Evolutionary conservation across 257 asterid species (phyloP).

Genomic region (Leonotis leonurus): DNA sequence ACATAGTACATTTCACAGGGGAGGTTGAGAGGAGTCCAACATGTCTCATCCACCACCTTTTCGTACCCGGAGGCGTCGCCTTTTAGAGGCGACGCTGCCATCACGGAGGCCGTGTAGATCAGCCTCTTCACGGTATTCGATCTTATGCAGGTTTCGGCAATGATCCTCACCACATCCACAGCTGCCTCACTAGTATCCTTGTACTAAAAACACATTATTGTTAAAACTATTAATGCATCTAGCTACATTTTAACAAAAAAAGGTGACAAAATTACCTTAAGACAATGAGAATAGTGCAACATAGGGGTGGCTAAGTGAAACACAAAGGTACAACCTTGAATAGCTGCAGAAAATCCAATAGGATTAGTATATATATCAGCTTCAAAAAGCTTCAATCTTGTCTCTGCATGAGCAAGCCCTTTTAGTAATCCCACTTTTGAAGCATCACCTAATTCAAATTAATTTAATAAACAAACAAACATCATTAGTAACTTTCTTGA

Average conservation of each 20-base stretch:
- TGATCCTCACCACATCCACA: slow-evolving; percentile 31
- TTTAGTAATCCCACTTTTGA: slow-evolving; percentile 49
- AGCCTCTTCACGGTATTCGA: slow-evolving; percentile 33
- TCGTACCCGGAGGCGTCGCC: slow-evolving; percentile 35
- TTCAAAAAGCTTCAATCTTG: slow-evolving; percentile 42
- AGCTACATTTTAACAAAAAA: background rate
- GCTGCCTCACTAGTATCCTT: slow-evolving; percentile 45
- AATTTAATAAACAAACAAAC: background rate
- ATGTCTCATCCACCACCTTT: slow-evolving; percentile 43
- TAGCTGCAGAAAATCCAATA: slow-evolving; percentile 34
- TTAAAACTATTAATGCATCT: no score
- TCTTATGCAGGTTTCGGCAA: slow-evolving; percentile 27
- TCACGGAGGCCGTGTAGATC: slow-evolving; percentile 43
- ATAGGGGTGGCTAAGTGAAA: slow-evolving; percentile 67
- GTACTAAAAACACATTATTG: no score
- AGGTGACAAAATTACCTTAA: background rate
- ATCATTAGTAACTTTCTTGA: no score
- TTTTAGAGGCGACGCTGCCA: slow-evolving; percentile 38
- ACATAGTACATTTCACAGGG: slow-evolving; percentile 15
- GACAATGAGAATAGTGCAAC: slow-evolving; percentile 17
- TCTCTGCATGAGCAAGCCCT: slow-evolving; percentile 30
- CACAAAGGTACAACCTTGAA: slow-evolving; percentile 49
- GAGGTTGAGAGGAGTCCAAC: slow-evolving; percentile 54
- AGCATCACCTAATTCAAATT: slow-evolving; percentile 40
- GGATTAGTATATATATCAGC: slow-evolving; percentile 65